These are phyloP conservation scores for Plasmodium yoelii DNA, from an alignment of 169 alveolate genomes.

Conservation along the genomic window DNA sequence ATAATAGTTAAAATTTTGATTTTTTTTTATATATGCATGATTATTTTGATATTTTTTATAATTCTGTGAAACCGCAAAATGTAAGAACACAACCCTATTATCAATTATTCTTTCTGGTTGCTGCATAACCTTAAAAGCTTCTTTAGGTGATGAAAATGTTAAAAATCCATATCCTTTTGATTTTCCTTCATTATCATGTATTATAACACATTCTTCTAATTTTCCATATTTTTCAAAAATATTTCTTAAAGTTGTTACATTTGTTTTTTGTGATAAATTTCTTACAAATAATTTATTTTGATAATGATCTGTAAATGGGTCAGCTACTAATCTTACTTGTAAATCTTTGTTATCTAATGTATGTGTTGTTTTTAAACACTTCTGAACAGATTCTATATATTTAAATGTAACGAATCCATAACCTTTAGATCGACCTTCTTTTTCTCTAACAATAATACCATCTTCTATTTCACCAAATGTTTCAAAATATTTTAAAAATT, in stretches of 20 bases:
- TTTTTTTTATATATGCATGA: constrained; percentile 51
- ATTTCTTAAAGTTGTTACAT: constrained; percentile 76
- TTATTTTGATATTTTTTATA: constrained; percentile 64
- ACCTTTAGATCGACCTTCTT: constrained; percentile 87
- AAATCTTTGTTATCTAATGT: constrained; percentile 79
- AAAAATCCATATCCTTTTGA: constrained; percentile 84
- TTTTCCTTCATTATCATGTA: constrained; percentile 81
- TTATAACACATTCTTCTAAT: constrained; percentile 84
- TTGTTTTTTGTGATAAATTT: constrained; percentile 82
- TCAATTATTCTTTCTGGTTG: constrained; percentile 83
- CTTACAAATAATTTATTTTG: constrained; percentile 84
- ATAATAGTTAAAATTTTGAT: constrained; percentile 41
- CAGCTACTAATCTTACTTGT: constrained; percentile 82
- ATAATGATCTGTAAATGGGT: constrained; percentile 78
- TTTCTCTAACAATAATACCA: constrained; percentile 85
- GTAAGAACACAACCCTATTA: constrained; percentile 83
- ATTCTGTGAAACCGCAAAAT: constrained; percentile 80
- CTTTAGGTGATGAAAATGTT: constrained; percentile 79
- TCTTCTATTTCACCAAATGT: constrained; percentile 85
- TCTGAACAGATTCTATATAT: constrained; percentile 82
- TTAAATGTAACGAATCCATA: constrained; percentile 88
- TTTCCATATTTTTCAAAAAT: constrained; percentile 81
- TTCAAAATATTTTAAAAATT: constrained; percentile 77
- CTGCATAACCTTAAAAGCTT: constrained; percentile 84
- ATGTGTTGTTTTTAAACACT: constrained; percentile 75